These are phyloP conservation scores for Apiospora malaysiana DNA, from an alignment of 2,329 filamentous ascomycete species.

Conservation along the genomic window DNA sequence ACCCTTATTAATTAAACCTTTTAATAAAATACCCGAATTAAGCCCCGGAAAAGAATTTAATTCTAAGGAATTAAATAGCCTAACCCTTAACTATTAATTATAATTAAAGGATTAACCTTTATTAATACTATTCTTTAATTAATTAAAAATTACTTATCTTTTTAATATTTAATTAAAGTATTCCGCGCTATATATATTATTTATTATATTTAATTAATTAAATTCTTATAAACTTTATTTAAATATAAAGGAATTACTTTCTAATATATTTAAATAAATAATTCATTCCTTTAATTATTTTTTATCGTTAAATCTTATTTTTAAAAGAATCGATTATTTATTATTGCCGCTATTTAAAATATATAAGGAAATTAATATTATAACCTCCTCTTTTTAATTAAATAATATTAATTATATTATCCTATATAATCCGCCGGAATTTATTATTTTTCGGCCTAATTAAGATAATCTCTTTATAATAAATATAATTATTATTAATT, in stretches of 20 bases:
- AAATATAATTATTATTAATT: background rate
- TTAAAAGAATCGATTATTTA: background rate
- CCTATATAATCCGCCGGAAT: background rate
- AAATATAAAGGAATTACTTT: too few relatives aligned
- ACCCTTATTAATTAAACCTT: too few relatives aligned
- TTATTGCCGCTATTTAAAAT: background rate
- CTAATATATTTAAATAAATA: background rate
- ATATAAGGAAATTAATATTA: background rate
- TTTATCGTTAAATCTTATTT: background rate
- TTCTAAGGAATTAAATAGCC: background rate
- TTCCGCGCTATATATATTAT: background rate
- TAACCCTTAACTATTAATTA: background rate
- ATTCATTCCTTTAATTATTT: background rate
- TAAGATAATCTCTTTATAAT: too few relatives aligned
- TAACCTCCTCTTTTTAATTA: background rate
- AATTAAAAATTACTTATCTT: too few relatives aligned
- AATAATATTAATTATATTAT: background rate
- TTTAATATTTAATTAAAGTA: background rate
- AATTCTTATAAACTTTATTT: too few relatives aligned
- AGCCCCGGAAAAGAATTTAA: too few relatives aligned
- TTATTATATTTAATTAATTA: conserved; percentile 1
- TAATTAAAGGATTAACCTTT: too few relatives aligned
- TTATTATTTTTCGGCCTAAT: too few relatives aligned
- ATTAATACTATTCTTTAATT: too few relatives aligned
- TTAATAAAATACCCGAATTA: background rate